Base-by-base conservation (phyloP, 2,329 filamentous ascomycete genomes). In the Myriosclerotinia duriaeana region DNA sequence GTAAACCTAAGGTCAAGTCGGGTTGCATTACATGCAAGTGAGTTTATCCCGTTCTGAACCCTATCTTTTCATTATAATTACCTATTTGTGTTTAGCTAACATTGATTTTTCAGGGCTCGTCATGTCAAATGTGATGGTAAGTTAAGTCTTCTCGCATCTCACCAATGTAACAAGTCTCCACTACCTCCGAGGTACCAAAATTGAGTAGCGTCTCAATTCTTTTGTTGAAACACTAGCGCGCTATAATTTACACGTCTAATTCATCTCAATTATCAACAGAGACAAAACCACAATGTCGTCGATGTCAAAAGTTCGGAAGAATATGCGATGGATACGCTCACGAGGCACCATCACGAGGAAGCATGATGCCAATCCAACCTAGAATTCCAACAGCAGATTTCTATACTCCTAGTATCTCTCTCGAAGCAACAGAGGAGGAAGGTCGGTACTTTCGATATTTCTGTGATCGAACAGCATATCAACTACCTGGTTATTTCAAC, bases 11-110 rank as follows among this genome's bases (percentile, higher is more conserved):
- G 74, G 86, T 88, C 67, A 89, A 87, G 77, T 88, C 85, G 1
- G 87, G 87, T 30, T 89, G 87, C 75, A 80, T 81, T 72, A 88
- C 85, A 75, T 89, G 87, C 85, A 89, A 89, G 85, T 81, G 74
- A 84, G 81, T 65, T 52, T 42, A 61, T 15, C 22, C 11, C 36
- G 20, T 5, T 46, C 11, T 34, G 9, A 11, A 12, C 8, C 17
- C 7, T 60, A 22, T 40, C 20, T 1, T 55, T 40, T 36, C 12
- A n/a, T 20, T 30, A 12, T 40, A 12, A 5, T 12, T 12, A n/a
- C n/a, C 12, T 20, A 36, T n/a, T 34, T 17, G n/a, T 22, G 34
- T 22, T 30, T 34, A 34, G 14, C 54, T 50, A 52, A 65, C 17
- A 60, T 34, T 30, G 5, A n/a, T 17, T 15, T n/a, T 14, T n/a